Base-by-base conservation (phyloP, 2,329 filamentous ascomycete genomes). In the Fusarium sp. region DNA sequence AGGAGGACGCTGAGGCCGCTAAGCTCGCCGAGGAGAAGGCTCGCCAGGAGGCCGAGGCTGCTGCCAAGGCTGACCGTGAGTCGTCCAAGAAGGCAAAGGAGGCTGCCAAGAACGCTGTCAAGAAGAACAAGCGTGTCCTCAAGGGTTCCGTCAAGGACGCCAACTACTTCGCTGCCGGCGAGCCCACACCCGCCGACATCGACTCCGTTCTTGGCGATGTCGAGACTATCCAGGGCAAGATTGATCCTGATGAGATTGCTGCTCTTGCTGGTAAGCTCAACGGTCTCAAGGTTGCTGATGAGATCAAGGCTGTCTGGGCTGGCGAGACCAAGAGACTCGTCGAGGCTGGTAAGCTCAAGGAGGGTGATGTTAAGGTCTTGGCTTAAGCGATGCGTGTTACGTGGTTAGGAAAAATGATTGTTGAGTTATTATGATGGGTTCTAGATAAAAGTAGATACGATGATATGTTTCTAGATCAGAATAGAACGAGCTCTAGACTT, bases 101-200 rank as follows among this genome's bases (percentile, higher is more conserved):
- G 85, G 96, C 96, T 4, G 96, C 96, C 66, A 99, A 99, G 91
- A 98, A 95, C 81, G 96, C 96, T 19, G 93, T 96, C 79, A 99
- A 99, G 93, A 99, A 99, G 93, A 99, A 99, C 90, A 98, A 98
- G 90, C 94, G 96, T 88, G 93, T 98, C 53, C 91, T 99, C 78
- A 95, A 97, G 84, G 92, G 91, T 71, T 95, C 94, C 75, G 93
- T 96, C 85, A 99, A 99, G 89, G 96, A 99, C 77, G 95, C 94
- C 79, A 98, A 98, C 88, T 99, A 99, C 91, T 98, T 99, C 83
- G 88, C 87, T 64, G 91, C 91, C 61, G 93, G 91, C 61, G 93
- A 95, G 68, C 86, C 92, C 32, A 89, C 93, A n/a, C 87, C 94
- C 19, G 86, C 90, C 16, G 90, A 94, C 81, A 94, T 99, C 76